Evolutionary conservation across 768 basidiomycete species (phyloP).

Genomic region (Leccinum fibrillosum): DNA sequence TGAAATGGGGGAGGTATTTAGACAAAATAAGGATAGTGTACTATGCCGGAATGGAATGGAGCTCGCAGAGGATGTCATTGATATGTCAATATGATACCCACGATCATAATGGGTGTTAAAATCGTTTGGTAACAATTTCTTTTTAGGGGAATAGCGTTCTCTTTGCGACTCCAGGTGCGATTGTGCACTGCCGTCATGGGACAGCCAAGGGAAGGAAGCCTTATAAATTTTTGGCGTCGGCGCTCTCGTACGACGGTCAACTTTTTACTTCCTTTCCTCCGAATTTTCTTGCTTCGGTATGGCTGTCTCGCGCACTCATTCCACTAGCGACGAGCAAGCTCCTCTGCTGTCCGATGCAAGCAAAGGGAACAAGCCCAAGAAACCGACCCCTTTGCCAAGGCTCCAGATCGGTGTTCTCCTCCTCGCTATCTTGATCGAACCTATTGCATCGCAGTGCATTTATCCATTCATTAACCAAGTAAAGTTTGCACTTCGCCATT

Average conservation of each 20-base stretch:
- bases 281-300: slow-evolving; percentile 9
- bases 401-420: slow-evolving; percentile 45
- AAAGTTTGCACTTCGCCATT: background rate
- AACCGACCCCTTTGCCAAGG: slow-evolving; percentile 42
- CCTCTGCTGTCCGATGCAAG: slow-evolving; percentile 19
- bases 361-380: slow-evolving; percentile 13
- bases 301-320: slow-evolving; percentile 9
- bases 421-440: slow-evolving; percentile 44
- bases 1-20: too few relatives aligned
- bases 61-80: too few relatives aligned
- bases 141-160: too few relatives aligned
- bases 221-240: slow-evolving; percentile 16
- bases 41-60: too few relatives aligned
- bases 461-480: slow-evolving; percentile 52
- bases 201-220: background rate
- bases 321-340: slow-evolving; percentile 17
- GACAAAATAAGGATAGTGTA: too few relatives aligned
- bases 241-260: background rate
- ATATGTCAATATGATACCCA: too few relatives aligned
- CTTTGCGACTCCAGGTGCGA: too few relatives aligned
- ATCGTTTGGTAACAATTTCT: too few relatives aligned
- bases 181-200: too few relatives aligned
- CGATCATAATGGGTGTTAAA: too few relatives aligned
- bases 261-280: background rate
- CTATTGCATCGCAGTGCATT: slow-evolving; percentile 44